Evolutionary conservation across 2,329 filamentous ascomycete genomes (phyloP).

Genomic region (Mycosphaerella sp.): DNA sequence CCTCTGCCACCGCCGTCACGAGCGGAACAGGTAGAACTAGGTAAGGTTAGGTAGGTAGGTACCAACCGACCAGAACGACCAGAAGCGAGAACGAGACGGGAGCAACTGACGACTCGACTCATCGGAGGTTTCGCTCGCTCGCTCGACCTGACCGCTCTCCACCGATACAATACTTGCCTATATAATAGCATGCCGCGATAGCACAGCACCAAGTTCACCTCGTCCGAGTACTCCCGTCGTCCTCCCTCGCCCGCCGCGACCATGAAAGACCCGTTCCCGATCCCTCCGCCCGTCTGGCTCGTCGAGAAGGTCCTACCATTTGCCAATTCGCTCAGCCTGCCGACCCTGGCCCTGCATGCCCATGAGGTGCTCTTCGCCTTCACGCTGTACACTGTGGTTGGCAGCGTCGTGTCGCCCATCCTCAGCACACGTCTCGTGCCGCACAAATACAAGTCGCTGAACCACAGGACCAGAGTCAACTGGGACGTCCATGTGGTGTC

Average conservation of each 20-base stretch:
- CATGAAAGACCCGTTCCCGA: constrained; percentile 69
- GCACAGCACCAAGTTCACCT: not conserved
- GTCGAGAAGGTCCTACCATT: constrained; percentile 54
- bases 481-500: constrained; percentile 85
- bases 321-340: constrained; percentile 56
- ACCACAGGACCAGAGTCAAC: constrained; percentile 61
- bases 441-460: constrained; percentile 56
- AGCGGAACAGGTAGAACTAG: no score
- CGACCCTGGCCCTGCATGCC: constrained; percentile 66
- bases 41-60: no score
- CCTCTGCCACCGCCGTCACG: no score
- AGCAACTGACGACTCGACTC: constrained; percentile 5
- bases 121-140: not conserved
- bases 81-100: no score
- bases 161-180: constrained; percentile 1
- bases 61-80: no score
- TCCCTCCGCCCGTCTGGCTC: constrained; percentile 53
- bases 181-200: constrained; percentile 17
- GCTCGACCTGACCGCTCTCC: not conserved
- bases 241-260: constrained; percentile 21
- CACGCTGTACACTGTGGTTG: constrained; percentile 62
- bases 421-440: constrained; percentile 60
- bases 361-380: constrained; percentile 68
- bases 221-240: no score
- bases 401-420: constrained; percentile 59